Evolutionary conservation across 805 yeast genomes (phyloP).

Genomic region (Barnettozyma vustinii): DNA sequence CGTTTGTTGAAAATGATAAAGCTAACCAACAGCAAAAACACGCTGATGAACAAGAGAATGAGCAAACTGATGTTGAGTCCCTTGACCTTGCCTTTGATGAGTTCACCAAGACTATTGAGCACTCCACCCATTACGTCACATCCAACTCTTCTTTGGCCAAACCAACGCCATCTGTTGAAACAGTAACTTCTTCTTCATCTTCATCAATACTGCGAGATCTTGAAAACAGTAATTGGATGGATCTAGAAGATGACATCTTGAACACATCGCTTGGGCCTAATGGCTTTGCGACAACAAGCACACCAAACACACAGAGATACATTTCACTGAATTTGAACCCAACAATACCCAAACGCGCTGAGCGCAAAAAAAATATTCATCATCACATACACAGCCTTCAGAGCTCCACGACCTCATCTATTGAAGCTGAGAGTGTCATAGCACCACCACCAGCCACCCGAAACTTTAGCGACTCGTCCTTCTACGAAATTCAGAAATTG

Average conservation of each 20-base stretch:
- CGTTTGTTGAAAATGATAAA: slow-evolving; percentile 31
- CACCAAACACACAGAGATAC: slow-evolving; percentile 22
- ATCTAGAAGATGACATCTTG: slow-evolving; percentile 29
- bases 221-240: slow-evolving; percentile 46
- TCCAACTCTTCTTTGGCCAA: neutral
- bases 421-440: neutral
- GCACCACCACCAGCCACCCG: neutral
- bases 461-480: slow-evolving; percentile 9
- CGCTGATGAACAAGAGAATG: slow-evolving; percentile 2
- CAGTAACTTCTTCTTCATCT: slow-evolving; percentile 12
- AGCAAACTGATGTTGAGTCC: slow-evolving; percentile 16
- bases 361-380: neutral
- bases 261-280: neutral
- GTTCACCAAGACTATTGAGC: slow-evolving; percentile 10
- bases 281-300: slow-evolving; percentile 10
- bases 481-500: slow-evolving; percentile 8
- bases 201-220: slow-evolving; percentile 26
- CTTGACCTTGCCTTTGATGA: slow-evolving; percentile 21
- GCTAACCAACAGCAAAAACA: neutral
- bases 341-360: slow-evolving; percentile 6
- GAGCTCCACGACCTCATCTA: neutral
- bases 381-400: neutral
- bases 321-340: slow-evolving; percentile 23
- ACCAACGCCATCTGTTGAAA: neutral
- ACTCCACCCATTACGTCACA: slow-evolving; percentile 5